Conservation (phyloP, 495 filamentous ascomycete species). For the Xylaria curta region DNA sequence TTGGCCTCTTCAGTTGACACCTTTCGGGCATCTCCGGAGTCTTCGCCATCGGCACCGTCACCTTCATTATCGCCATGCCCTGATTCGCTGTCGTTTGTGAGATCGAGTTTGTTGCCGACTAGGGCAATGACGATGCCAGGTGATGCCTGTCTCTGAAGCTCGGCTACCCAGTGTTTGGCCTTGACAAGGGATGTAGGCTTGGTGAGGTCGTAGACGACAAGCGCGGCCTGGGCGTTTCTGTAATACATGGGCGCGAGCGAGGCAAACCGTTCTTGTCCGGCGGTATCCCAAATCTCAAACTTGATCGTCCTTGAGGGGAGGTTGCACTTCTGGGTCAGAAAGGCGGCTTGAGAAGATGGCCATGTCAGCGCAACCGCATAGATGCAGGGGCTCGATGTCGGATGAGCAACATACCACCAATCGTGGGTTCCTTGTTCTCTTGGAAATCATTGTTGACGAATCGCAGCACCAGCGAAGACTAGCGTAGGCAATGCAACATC, state of each 20-base stretch:
- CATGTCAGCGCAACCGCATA: conserved; percentile 21
- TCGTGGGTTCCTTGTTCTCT: conserved; percentile 99
- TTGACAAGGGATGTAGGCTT: conserved; percentile 95
- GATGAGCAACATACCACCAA: conserved; percentile 76
- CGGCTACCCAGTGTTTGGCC: conserved; percentile 98
- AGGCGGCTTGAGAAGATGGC: conserved; percentile 70
- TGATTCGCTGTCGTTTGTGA: conserved; percentile 65
- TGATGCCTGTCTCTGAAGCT: conserved; percentile 95
- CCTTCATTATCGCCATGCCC: conserved; percentile 40
- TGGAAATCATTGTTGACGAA: conserved; percentile 99
- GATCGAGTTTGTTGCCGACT: conserved; percentile 96
- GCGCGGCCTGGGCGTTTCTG: conserved; percentile 97
- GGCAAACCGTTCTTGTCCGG: conserved; percentile 97
- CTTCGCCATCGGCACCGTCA: conserved; percentile 60
- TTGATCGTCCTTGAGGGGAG: conserved; percentile 97
- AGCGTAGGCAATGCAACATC: conserved; percentile 19
- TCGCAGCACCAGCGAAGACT: conserved; percentile 97
- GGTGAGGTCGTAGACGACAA: conserved; percentile 98
- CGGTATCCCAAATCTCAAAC: conserved; percentile 99
- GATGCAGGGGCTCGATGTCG: conserved; percentile 8
- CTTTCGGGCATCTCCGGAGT: conserved; percentile 82
- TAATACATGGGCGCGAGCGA: conserved; percentile 99
- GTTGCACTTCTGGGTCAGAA: conserved; percentile 97
- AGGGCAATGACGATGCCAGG: conserved; percentile 97
- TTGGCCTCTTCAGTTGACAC: conserved; percentile 88